Evolutionary conservation across 2,329 filamentous ascomycete species (phyloP), one percentile per base, ranked within the genome.

Genomic region (Biscogniauxia marginata): DNA sequence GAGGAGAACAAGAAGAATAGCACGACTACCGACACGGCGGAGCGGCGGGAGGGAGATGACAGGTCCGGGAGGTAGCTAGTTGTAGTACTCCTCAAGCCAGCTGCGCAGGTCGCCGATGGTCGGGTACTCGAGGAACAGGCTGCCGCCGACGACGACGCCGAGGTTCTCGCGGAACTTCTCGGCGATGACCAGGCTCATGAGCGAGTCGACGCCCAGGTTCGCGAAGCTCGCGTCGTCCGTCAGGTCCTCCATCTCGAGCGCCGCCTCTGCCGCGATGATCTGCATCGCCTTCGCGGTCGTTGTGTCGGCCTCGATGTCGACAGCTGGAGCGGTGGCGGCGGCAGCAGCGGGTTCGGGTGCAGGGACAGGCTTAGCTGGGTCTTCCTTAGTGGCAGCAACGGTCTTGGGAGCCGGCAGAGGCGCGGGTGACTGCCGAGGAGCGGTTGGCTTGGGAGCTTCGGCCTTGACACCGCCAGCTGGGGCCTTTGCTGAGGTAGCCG

Each of bases 241-340:
- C 39, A 76, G 65, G 16, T 84, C 81, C 11, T 78, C 74, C 45
- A 79, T 70, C 24, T 81, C 78, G 49, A 85, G 79, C 56, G 78
- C 82, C 73, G 84, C 82, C 66, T 86, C 83, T 55, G 78, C 76
- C 3, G 82, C 79, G 51, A 86, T 77, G 54, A 74, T 63, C 3
- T 50, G 39, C 19, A 74, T 52, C n/a, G 70, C 70, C 53, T 67
- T 66, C 47, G 49, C 54, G 5, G 64, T 55, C 2, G 63, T 62
- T 49, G 48, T 61, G 52, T 61, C 45, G 44, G 55, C 24, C 74
- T 64, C 74, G 72, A 56, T 74, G 61, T 39, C 71, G 9, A 39
- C 24, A 13, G 53, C 44, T 9, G 53, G 34, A 16, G 48, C 39
- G 23, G 49, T 20, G 18, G 46, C 45, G 16, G 45, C 30, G 20